phyloP scores from a whole-genome alignment of 352 stramenopile species.

The Globisporangium iwayamae region DNA sequence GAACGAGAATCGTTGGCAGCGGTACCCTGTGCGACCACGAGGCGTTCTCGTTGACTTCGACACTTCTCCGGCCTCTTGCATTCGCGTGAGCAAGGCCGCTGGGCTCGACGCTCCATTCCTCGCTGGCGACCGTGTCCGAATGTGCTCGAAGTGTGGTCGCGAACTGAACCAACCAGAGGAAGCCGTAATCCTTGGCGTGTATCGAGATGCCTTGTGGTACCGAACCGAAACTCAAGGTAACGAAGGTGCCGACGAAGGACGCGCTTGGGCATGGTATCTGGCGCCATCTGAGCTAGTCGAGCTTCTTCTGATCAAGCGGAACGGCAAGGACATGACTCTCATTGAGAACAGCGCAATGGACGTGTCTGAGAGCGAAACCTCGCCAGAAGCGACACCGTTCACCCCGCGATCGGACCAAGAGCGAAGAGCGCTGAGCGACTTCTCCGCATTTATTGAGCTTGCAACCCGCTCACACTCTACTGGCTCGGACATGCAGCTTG shows the following conservation, averaged over 20 bases:
- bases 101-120: slow-evolving; percentile 89
- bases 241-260: slow-evolving; percentile 92
- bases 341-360: slow-evolving; percentile 77
- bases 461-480: slow-evolving; percentile 60
- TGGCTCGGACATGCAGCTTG: slow-evolving; percentile 77
- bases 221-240: slow-evolving; percentile 95
- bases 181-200: slow-evolving; percentile 93
- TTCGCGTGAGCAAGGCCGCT: slow-evolving; percentile 83
- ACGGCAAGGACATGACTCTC: slow-evolving; percentile 86
- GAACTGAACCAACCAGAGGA: slow-evolving; percentile 96
- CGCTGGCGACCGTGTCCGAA: slow-evolving; percentile 91
- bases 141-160: slow-evolving; percentile 92
- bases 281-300: slow-evolving; percentile 89
- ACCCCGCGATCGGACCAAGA: slow-evolving; percentile 45
- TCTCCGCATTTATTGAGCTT: slow-evolving; percentile 58
- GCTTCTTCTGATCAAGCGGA: slow-evolving; percentile 71
- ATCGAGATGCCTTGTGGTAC: slow-evolving; percentile 94
- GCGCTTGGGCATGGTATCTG: slow-evolving; percentile 95
- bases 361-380: slow-evolving; percentile 38
- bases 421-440: slow-evolving; percentile 39
- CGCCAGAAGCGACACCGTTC: slow-evolving; percentile 38
- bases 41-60: slow-evolving; percentile 94
- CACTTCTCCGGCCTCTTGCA: slow-evolving; percentile 87
- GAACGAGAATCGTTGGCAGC: slow-evolving; percentile 77
- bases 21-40: slow-evolving; percentile 72